These are phyloP conservation scores for Neonectria sp. DNA, from an alignment of 2,329 filamentous ascomycete genomes.

Conservation along the genomic window DNA sequence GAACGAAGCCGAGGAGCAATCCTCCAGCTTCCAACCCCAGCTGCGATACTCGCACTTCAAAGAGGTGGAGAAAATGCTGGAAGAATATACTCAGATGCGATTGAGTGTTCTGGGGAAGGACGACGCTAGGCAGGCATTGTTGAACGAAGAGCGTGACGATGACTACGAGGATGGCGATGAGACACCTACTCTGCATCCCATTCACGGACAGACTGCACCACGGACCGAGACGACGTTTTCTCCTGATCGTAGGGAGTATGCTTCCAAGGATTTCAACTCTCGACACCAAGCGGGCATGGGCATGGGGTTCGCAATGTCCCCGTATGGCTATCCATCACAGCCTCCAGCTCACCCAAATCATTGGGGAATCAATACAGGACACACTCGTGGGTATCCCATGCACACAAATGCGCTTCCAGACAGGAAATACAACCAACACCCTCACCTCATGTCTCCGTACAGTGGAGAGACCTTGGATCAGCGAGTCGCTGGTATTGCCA, in stretches of 20 bases:
- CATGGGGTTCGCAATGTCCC: neutral
- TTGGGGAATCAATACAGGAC: neutral
- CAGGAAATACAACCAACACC: too few species aligned
- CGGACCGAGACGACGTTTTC: too few species aligned
- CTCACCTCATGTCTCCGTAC: too few species aligned
- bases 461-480: too few species aligned
- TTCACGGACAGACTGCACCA: too few species aligned
- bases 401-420: too few species aligned
- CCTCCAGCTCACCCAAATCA: neutral
- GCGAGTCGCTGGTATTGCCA: too few species aligned
- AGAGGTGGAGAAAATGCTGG: conserved; percentile 12
- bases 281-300: too few species aligned
- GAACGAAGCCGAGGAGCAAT: conserved; percentile 10
- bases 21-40: neutral
- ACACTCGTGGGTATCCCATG: too few species aligned
- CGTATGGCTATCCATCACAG: neutral
- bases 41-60: conserved; percentile 23
- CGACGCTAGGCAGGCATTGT: conserved; percentile 9
- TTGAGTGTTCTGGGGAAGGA: conserved; percentile 11
- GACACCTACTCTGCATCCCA: too few species aligned
- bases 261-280: too few species aligned
- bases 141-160: conserved; percentile 26
- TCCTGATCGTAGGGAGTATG: too few species aligned
- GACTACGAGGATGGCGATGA: conserved; percentile 13
- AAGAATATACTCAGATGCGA: conserved; percentile 10